phyloP scores from a whole-genome alignment of 768 basidiomycete genomes.

The Leucogyrophana mollusca region DNA sequence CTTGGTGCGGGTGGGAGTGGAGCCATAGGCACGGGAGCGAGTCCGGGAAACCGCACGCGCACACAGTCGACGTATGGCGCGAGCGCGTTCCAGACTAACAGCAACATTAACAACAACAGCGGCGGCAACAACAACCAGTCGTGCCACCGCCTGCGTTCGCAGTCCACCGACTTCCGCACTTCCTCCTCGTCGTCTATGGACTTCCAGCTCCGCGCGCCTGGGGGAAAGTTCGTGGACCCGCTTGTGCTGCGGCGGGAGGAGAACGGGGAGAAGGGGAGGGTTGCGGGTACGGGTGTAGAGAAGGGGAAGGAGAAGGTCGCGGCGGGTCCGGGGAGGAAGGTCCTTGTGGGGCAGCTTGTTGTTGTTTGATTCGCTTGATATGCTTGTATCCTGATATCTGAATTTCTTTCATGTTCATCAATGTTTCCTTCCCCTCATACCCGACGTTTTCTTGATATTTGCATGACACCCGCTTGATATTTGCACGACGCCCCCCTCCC shows the following conservation, averaged over 20 bases:
- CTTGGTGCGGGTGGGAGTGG: conserved; percentile 14
- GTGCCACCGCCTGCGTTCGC: conserved; percentile 35
- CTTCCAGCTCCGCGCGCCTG: conserved; percentile 14
- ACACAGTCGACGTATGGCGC: conserved; percentile 60
- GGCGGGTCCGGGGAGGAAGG: conserved; percentile 48
- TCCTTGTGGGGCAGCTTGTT: conserved; percentile 74
- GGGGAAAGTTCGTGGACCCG: conserved; percentile 75
- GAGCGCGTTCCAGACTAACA: conserved; percentile 26
- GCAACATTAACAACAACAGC: conserved; percentile 19
- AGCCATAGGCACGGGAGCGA: conserved; percentile 26
- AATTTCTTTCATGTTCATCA: neutral
- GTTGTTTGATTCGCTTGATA: conserved; percentile 62
- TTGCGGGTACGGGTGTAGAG: conserved; percentile 37
- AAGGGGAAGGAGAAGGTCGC: conserved; percentile 36
- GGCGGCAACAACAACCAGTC: conserved; percentile 1
- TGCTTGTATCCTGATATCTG: neutral
- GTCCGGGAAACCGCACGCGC: conserved; percentile 35
- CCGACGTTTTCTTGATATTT: neutral
- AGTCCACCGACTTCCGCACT: conserved; percentile 33
- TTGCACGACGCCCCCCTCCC: too few relatives aligned
- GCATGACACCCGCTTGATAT: too few relatives aligned
- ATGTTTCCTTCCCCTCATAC: neutral
- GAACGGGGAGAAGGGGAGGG: conserved; percentile 36
- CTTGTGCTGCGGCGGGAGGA: conserved; percentile 67
- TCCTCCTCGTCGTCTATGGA: conserved; percentile 17